Base-by-base conservation (phyloP, 306 rosid genomes). In the Betula pendula region DNA sequence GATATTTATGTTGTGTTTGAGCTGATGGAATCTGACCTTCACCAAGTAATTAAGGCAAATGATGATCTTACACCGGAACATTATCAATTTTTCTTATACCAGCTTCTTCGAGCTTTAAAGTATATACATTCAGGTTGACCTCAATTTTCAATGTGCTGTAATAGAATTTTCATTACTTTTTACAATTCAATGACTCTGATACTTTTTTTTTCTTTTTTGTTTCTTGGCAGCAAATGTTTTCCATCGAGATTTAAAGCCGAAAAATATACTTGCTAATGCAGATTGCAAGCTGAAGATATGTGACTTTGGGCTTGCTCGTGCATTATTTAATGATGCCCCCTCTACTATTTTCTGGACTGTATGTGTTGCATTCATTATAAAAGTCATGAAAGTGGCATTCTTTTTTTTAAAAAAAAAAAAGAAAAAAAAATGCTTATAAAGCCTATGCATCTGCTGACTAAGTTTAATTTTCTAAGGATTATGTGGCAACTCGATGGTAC, bases 401-500 rank as follows among this genome's bases (percentile, higher is more conserved):
- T n/a, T n/a, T n/a, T n/a, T n/a, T n/a, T n/a, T n/a, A n/a, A n/a
- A n/a, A n/a, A n/a, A n/a, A n/a, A n/a, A n/a, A n/a, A n/a, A n/a
- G n/a, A n/a, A n/a, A n/a, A n/a, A n/a, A n/a, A n/a, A n/a, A n/a
- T n/a, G n/a, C n/a, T n/a, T n/a, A 20, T 31, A 14, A 13, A 48
- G 44, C 24, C 51, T 25, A 16, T 44, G 59, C 31, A 55, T 56
- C 33, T 58, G 29, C 69, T 73, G 66, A 76, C 47, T 78, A 16
- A 42, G 15, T 53, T 70, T 65, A 68, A n/a, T 59, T 63, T 63
- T 85, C 15, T 33, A 29, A 87, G 94, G 94, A 89, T 76, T 89
- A 89, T 84, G 94, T 89, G 82, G 94, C 91, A 20, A 87, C 94
- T 22, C 81, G 91, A 74, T 89, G 94, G 94, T 89, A 89, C 71